Evolutionary conservation across 2,329 filamentous ascomycete genomes (phyloP).

Genomic region (Apiospora phragmitis): DNA sequence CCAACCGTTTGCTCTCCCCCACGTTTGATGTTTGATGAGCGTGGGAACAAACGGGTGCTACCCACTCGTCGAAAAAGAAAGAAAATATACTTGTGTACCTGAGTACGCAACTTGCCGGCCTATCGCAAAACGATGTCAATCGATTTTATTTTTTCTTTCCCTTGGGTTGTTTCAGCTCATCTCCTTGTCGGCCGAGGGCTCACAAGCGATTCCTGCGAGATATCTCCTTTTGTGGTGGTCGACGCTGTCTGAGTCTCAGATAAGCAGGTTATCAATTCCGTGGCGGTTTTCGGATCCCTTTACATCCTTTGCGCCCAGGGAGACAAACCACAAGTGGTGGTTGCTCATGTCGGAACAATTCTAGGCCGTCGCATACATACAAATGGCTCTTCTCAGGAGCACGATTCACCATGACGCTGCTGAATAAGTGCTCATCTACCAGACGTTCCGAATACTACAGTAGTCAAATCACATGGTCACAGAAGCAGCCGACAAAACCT

Average conservation of each 20-base stretch:
- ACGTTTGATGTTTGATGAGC: not conserved
- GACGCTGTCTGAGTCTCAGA: not conserved
- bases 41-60: conserved; percentile 4
- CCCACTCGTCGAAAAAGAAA: not conserved
- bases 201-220: not conserved
- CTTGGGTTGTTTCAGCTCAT: not conserved
- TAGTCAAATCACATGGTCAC: not conserved
- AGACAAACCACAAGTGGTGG: not conserved
- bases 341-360: not conserved
- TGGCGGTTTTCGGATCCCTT: not conserved
- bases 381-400: not conserved
- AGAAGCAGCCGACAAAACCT: not conserved
- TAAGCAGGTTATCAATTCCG: conserved; percentile 2
- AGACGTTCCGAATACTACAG: not conserved
- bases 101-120: not conserved
- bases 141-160: not conserved
- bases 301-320: not conserved
- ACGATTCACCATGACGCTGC: not conserved
- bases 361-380: not conserved
- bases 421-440: not conserved
- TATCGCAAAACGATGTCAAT: not conserved
- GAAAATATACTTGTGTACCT: not conserved
- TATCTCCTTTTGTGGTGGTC: not conserved
- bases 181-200: not conserved
- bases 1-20: conserved; percentile 1